Percentiles rank a stretch among this genome's conserved stretches.
Evolutionary conservation across 1,284 basidiomycete genomes (phyloP).

Genomic region (Ganoderma lingzhi): DNA sequence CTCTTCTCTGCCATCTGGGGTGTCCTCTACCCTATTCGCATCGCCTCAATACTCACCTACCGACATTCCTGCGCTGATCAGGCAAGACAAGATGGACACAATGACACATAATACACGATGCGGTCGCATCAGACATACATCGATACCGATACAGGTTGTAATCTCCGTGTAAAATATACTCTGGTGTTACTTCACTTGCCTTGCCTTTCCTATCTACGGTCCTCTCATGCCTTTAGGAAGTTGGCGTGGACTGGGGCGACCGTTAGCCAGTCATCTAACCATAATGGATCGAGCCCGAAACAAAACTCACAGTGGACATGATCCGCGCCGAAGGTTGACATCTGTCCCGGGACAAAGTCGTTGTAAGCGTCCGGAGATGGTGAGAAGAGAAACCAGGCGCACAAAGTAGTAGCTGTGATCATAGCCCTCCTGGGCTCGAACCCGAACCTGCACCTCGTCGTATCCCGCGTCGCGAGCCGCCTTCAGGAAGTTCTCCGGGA

Average conservation of each 20-base stretch:
- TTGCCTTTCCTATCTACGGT: background rate
- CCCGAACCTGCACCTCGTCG: slow-evolving; percentile 78
- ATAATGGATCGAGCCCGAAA: background rate
- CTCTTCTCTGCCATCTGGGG: background rate
- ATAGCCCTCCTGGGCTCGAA: slow-evolving; percentile 88
- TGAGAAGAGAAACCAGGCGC: slow-evolving; percentile 5
- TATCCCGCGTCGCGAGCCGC: slow-evolving; percentile 80
- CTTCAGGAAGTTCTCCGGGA: slow-evolving; percentile 89
- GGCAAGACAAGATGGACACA: background rate
- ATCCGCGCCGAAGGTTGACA: slow-evolving; percentile 71
- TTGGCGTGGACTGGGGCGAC: slow-evolving; percentile 72
- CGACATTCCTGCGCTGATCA: background rate
- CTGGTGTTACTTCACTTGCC: slow-evolving; percentile 15
- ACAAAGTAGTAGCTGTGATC: slow-evolving; percentile 96
- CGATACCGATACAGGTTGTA: slow-evolving; percentile 29
- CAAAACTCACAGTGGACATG: slow-evolving; percentile 49
- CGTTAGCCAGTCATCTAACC: slow-evolving; percentile 14
- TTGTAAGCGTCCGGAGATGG: background rate
- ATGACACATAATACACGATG: slow-evolving; percentile 18
- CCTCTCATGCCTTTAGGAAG: slow-evolving; percentile 69
- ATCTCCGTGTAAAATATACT: slow-evolving; percentile 27
- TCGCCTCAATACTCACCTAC: background rate
- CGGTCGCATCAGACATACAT: slow-evolving; percentile 19
- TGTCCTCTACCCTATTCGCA: background rate
- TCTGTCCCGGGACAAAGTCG: slow-evolving; percentile 44